Evolutionary conservation across 352 stramenopile genomes (phyloP).

Genomic region (Phytophthora idaei): DNA sequence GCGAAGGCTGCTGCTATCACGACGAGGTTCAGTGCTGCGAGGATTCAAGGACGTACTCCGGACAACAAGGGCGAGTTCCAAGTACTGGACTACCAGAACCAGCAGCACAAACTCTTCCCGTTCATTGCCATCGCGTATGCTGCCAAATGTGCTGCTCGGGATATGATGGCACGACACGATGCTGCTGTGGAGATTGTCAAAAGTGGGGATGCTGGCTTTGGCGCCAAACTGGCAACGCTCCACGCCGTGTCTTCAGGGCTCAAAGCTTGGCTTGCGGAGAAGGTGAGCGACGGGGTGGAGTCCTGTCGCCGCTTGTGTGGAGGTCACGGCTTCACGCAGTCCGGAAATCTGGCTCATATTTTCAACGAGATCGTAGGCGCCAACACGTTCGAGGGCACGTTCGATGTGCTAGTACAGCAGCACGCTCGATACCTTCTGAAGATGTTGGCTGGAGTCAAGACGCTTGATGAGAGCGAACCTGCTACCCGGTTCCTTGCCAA

Average conservation of each 20-base stretch:
- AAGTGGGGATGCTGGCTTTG: constrained; percentile 40
- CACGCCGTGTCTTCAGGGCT: constrained; percentile 63
- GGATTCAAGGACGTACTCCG: constrained; percentile 47
- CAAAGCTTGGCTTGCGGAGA: constrained; percentile 55
- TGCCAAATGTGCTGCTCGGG: constrained; percentile 20
- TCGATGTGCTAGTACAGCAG: constrained; percentile 76
- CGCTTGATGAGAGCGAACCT: background rate
- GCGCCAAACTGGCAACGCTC: constrained; percentile 46
- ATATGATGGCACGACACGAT: constrained; percentile 32
- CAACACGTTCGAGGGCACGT: constrained; percentile 73
- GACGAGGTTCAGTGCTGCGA: constrained; percentile 54
- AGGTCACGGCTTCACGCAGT: constrained; percentile 45
- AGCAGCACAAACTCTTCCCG: constrained; percentile 54
- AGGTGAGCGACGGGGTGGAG: constrained; percentile 55
- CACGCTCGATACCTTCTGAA: constrained; percentile 69
- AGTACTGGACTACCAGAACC: constrained; percentile 68
- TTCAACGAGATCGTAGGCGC: constrained; percentile 47
- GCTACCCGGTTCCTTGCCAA: constrained; percentile 2
- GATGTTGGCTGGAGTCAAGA: constrained; percentile 9
- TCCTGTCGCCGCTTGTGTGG: constrained; percentile 52
- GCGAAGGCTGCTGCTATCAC: constrained; percentile 39
- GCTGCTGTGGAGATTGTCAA: constrained; percentile 39
- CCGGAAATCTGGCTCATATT: constrained; percentile 38
- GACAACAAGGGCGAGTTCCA: constrained; percentile 55
- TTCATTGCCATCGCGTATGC: constrained; percentile 41